phyloP scores from a whole-genome alignment of 2,329 filamentous ascomycete species.

The Penicillium sp. region DNA sequence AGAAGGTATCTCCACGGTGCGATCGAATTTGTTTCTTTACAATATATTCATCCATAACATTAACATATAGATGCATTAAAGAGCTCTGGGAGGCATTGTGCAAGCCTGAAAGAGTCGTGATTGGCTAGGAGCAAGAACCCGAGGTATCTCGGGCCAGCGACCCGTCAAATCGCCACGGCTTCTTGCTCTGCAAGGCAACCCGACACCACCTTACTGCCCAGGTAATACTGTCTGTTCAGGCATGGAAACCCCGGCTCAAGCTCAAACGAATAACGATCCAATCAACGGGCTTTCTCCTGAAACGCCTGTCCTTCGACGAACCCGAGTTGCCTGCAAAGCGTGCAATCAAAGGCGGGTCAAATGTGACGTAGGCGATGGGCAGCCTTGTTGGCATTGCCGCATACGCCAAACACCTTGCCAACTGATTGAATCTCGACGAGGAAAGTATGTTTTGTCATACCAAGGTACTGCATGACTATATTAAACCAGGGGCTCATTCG shows the following conservation, averaged over 20 bases:
- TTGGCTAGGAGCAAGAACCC: background rate
- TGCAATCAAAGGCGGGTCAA: slow-evolving; percentile 28
- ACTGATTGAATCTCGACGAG: slow-evolving; percentile 26
- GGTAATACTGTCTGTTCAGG: background rate
- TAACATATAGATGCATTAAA: too few relatives aligned
- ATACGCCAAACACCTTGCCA: slow-evolving; percentile 19
- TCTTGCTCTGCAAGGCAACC: background rate
- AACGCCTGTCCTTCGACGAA: slow-evolving; percentile 3
- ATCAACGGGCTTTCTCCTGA: background rate
- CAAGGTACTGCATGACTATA: background rate
- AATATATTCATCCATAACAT: too few relatives aligned
- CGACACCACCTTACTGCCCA: background rate
- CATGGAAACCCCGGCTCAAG: background rate
- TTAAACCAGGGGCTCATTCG: background rate
- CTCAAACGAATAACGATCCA: background rate
- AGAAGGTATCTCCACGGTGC: too few relatives aligned
- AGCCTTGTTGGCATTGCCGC: slow-evolving; percentile 28
- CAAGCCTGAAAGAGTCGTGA: background rate
- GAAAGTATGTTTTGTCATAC: slow-evolving; percentile 17
- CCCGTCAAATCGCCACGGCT: background rate
- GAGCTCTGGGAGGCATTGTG: too few relatives aligned
- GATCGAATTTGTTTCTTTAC: too few relatives aligned
- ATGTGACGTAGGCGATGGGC: slow-evolving; percentile 24
- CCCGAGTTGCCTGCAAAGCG: slow-evolving; percentile 26
- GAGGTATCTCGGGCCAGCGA: background rate